A percentile compares a stretch with the other conserved stretches of the same genome.
Evolutionary conservation across 352 stramenopile genomes (phyloP).

Genomic region (Pythium phragmiticola): DNA sequence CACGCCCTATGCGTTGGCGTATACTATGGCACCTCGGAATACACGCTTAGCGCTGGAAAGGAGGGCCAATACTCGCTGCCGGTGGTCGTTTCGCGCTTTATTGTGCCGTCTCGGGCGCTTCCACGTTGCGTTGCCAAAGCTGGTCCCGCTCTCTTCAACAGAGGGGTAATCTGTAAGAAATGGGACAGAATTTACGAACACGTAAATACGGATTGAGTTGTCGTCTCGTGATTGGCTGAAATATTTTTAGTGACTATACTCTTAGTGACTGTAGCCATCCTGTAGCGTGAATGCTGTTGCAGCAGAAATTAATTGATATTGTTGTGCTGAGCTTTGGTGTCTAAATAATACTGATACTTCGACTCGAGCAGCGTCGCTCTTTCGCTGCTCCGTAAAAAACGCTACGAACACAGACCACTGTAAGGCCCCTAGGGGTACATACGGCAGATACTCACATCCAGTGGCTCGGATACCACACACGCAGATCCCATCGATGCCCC

Average conservation of each 20-base stretch:
- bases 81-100: neutral
- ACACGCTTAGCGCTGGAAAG: neutral
- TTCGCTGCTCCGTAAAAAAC: neutral
- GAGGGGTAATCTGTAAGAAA: constrained; percentile 2
- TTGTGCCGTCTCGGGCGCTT: constrained; percentile 10
- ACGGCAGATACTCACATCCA: constrained; percentile 9
- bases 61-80: neutral
- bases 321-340: neutral
- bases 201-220: constrained; percentile 20
- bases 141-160: constrained; percentile 25
- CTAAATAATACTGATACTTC: constrained; percentile 16
- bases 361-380: constrained; percentile 2
- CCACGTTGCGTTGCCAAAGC: constrained; percentile 29
- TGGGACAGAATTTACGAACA: neutral
- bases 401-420: neutral
- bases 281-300: neutral
- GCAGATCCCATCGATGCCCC: neutral
- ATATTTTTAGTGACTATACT: constrained; percentile 7
- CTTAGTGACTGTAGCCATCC: constrained; percentile 21
- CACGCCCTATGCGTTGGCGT: constrained; percentile 2
- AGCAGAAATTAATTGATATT: neutral
- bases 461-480: neutral
- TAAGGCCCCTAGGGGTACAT: too few species aligned
- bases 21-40: neutral
- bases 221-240: constrained; percentile 9